Evolutionary conservation across 176 grass and related monocot genomes (phyloP), one percentile per base, ranked within the genome.

Genomic region (Oropetium thomaeum): DNA sequence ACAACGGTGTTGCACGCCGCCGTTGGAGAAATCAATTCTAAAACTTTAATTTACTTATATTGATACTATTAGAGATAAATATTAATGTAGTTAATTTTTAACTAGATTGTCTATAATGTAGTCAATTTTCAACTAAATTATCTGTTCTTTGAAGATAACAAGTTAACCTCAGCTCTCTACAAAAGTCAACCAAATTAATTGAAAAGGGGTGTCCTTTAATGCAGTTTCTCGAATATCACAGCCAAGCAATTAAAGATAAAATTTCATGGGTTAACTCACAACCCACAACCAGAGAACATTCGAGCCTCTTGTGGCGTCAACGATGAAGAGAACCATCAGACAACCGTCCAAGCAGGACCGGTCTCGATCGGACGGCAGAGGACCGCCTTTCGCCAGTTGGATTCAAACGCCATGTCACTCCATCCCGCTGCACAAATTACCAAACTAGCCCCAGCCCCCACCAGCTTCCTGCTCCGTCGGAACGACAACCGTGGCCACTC

Each of bases 361-460:
- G 68, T 25, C 26, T 37, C n/a, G 54, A 83, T 88, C 80, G 49
- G 69, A 83, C 85, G 80, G 85, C 52, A 42, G 67, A 78, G 61
- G 28, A 5, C 16, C 15, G 23, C 17, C n/a, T 22, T 29, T 82
- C 86, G 61, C 80, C 74, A 61, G 40, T 43, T 41, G 74, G 42
- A 74, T 79, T 83, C 74, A 79, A 79, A 78, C 30, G 60, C 51
- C 29, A 20, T 44, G 49, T 76, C 73, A 76, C 41, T 5, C 73
- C 38, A 0, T 51, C 9, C n/a, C 67, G 33, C 74, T 27, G 39
- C 27, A 12, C 29, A 16, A 71, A 65, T 77, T 49, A 88, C 83
- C 1, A 65, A 47, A 62, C 27, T 83, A 8, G 70, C 87, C 74
- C 60, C 23, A 11, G 19, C 45, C 39, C 51, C 64, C 33, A 34